Percentiles rank a stretch among this genome's conserved stretches.
phyloP scores from a whole-genome alignment of 129 eudicot species.

The Rutidosis leptorrhynchoides region DNA sequence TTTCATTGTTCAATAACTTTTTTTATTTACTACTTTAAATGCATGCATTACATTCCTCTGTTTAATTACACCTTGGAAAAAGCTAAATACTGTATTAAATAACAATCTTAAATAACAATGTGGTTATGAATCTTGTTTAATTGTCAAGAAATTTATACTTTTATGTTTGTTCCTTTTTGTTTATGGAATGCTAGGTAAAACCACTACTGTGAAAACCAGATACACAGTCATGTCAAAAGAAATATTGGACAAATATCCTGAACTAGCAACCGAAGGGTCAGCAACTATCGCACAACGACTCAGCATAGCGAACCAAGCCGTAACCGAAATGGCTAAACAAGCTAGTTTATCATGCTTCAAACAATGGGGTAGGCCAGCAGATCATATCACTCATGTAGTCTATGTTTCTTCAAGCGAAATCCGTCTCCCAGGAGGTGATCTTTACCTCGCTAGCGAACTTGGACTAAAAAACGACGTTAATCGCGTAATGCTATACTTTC shows the following conservation, averaged over 20 bases:
- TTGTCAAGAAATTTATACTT: neutral
- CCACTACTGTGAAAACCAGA: constrained; percentile 94
- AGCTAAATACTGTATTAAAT: neutral
- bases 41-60: neutral
- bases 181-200: constrained; percentile 58
- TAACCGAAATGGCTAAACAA: constrained; percentile 77
- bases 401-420: constrained; percentile 88
- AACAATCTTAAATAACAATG: too few species aligned
- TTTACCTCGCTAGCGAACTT: constrained; percentile 66
- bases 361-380: constrained; percentile 66
- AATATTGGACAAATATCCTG: constrained; percentile 75
- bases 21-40: neutral
- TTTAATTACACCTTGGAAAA: neutral
- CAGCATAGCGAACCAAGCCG: constrained; percentile 77
- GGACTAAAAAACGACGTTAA: constrained; percentile 69
- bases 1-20: neutral
- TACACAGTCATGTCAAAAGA: constrained; percentile 90
- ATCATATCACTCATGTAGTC: constrained; percentile 74
- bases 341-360: constrained; percentile 67
- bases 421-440: constrained; percentile 87
- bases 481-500: constrained; percentile 88
- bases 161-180: neutral
- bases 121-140: neutral
- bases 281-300: constrained; percentile 81
- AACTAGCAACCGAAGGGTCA: constrained; percentile 76